Percentiles rank a stretch among this genome's conserved stretches.
Conservation (phyloP, 345 rosid genomes). For the Clausena lansium region DNA sequence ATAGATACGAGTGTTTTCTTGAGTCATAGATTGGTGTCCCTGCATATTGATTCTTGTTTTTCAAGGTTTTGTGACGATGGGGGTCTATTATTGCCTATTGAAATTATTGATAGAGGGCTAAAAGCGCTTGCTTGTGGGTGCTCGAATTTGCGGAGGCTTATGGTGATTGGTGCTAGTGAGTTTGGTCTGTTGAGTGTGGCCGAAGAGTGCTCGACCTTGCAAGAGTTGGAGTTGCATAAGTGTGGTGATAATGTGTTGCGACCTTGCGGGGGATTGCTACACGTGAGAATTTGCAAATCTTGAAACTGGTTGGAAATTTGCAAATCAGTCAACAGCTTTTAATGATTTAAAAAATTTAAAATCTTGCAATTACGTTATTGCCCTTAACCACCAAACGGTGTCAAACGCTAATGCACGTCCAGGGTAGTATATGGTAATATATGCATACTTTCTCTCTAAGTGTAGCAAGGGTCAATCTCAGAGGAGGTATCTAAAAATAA, state of each 20-base stretch:
- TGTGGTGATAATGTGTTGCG: conserved; percentile 66
- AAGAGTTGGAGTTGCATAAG: conserved; percentile 76
- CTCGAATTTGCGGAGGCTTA: conserved; percentile 68
- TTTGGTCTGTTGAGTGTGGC: conserved; percentile 64
- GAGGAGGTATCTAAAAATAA: too few relatives aligned
- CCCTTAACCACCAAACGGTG: too few relatives aligned
- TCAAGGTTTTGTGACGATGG: conserved; percentile 51
- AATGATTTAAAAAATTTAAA: too few relatives aligned
- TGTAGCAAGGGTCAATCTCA: too few relatives aligned
- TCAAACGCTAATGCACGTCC: too few relatives aligned
- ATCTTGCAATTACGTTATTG: too few relatives aligned
- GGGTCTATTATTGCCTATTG: conserved; percentile 58
- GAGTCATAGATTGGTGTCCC: conserved; percentile 40
- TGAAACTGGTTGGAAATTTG: conserved; percentile 67
- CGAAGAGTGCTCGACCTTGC: conserved; percentile 62
- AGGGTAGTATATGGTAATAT: too few relatives aligned
- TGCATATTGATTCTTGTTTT: conserved; percentile 44
- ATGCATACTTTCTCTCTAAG: too few relatives aligned
- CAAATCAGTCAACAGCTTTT: too few relatives aligned
- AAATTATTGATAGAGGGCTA: conserved; percentile 60
- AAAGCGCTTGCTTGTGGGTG: conserved; percentile 51
- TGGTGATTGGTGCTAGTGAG: conserved; percentile 66
- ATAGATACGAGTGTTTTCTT: conserved; percentile 56
- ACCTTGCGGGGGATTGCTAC: conserved; percentile 79
- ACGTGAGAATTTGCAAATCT: conserved; percentile 76